These are phyloP conservation scores for Vitis hybrid DNA, from an alignment of 177 flowering plant genomes.

Conservation along the genomic window DNA sequence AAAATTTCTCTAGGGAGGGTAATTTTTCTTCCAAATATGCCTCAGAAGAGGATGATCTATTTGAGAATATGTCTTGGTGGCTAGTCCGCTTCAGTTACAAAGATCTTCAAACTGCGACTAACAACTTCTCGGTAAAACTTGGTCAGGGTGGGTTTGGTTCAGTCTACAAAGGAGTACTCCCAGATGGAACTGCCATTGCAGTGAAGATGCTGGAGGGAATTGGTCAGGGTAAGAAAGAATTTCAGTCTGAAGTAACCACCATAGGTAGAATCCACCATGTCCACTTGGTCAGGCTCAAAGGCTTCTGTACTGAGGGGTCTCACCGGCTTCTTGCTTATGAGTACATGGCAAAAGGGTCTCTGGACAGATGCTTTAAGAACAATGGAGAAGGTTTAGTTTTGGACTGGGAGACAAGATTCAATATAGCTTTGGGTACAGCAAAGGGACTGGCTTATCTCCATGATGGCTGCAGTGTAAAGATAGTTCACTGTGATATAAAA, in stretches of 20 bases:
- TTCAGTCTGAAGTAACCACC: conserved; percentile 12
- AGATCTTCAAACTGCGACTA: conserved; percentile 10
- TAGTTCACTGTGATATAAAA: conserved; percentile 34
- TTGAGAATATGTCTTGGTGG: neutral
- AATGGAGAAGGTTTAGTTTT: neutral
- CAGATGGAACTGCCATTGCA: conserved; percentile 6
- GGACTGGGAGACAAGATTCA: conserved; percentile 13
- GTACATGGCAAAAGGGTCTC: conserved; percentile 10
- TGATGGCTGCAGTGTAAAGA: conserved; percentile 8
- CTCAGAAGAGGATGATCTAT: neutral
- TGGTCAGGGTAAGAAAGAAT: conserved; percentile 16
- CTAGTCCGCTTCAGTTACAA: conserved; percentile 1
- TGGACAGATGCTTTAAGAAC: neutral
- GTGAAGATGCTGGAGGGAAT: conserved; percentile 17
- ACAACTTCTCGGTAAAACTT: conserved; percentile 11
- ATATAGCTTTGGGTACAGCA: conserved; percentile 11
- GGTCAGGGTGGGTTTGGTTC: conserved; percentile 16
- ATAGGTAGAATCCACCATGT: conserved; percentile 15
- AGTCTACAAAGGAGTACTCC: conserved; percentile 12
- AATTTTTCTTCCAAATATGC: too few relatives aligned
- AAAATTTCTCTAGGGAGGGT: too few relatives aligned
- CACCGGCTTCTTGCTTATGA: conserved; percentile 9
- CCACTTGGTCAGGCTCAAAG: conserved; percentile 12
- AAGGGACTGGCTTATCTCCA: conserved; percentile 16
- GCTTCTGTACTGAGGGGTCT: conserved; percentile 12